Conservation (phyloP, 169 alveolate species). For the Plasmodium yoelii region DNA sequence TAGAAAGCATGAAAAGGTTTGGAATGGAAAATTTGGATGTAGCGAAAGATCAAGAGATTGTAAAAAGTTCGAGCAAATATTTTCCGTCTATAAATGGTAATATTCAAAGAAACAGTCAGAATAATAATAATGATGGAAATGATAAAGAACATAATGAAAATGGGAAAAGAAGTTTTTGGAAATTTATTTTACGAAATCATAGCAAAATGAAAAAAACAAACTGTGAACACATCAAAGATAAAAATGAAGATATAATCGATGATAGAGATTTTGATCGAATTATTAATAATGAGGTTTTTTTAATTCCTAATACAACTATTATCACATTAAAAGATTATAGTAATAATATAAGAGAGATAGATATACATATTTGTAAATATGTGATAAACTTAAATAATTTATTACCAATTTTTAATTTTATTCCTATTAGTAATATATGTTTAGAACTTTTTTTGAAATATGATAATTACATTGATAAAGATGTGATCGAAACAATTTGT, state of each 20-base stretch:
- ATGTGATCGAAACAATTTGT: constrained; percentile 50
- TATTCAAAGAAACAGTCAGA: neutral
- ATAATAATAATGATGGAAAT: neutral
- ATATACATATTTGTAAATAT: constrained; percentile 52
- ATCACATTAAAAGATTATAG: constrained; percentile 43
- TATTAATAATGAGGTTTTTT: constrained; percentile 22
- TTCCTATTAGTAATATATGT: constrained; percentile 42
- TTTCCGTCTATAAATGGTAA: neutral
- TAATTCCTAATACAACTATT: constrained; percentile 43
- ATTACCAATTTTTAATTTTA: constrained; percentile 52
- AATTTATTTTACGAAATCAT: constrained; percentile 8
- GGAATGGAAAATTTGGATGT: constrained; percentile 14
- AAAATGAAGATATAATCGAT: neutral
- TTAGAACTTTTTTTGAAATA: constrained; percentile 60
- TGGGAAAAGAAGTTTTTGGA: constrained; percentile 48
- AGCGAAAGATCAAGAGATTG: constrained; percentile 12
- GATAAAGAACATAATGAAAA: neutral
- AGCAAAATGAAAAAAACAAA: constrained; percentile 18
- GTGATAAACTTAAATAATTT: constrained; percentile 52
- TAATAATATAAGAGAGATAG: constrained; percentile 60
- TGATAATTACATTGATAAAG: constrained; percentile 59
- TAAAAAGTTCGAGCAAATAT: neutral
- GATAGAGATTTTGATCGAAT: constrained; percentile 49
- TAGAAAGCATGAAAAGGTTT: neutral
- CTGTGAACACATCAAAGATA: neutral